Conservation (phyloP, 192 early-diverging fungal genomes). For the Entomortierella lignicola region DNA sequence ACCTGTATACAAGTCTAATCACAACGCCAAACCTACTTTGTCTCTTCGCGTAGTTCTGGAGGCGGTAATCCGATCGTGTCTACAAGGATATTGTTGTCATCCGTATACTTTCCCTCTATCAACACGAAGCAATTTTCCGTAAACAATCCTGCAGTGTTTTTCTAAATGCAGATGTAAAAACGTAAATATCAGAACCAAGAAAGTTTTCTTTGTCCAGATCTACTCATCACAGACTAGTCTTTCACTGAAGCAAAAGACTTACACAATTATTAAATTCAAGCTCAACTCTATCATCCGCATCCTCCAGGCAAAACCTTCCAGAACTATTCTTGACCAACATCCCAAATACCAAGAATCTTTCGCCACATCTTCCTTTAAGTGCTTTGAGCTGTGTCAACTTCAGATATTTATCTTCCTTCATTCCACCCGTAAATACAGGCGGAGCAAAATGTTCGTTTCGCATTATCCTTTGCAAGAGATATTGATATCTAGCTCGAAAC, state of each 20-base stretch:
- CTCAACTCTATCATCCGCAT: constrained; percentile 81
- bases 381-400: constrained; percentile 85
- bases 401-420: constrained; percentile 37
- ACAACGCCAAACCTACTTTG: constrained; percentile 45
- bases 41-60: constrained; percentile 66
- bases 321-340: constrained; percentile 88
- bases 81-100: constrained; percentile 76
- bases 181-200: not conserved
- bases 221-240: no score
- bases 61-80: constrained; percentile 82
- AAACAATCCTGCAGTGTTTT: constrained; percentile 75
- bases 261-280: constrained; percentile 73
- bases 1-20: no score
- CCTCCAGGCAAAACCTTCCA: constrained; percentile 87
- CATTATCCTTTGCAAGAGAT: constrained; percentile 82
- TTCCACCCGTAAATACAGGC: constrained; percentile 65
- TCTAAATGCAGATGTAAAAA: constrained; percentile 44
- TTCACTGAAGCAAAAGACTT: no score
- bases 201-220: not conserved
- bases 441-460: constrained; percentile 84
- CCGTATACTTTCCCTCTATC: constrained; percentile 79
- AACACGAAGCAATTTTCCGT: constrained; percentile 91
- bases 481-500: constrained; percentile 82
- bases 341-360: constrained; percentile 82
- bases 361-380: constrained; percentile 76